Evolutionary conservation across 2,329 filamentous ascomycete genomes (phyloP), one percentile per base, ranked within the genome.

Genomic region (Dryadomyces quercus-mongolicae): DNA sequence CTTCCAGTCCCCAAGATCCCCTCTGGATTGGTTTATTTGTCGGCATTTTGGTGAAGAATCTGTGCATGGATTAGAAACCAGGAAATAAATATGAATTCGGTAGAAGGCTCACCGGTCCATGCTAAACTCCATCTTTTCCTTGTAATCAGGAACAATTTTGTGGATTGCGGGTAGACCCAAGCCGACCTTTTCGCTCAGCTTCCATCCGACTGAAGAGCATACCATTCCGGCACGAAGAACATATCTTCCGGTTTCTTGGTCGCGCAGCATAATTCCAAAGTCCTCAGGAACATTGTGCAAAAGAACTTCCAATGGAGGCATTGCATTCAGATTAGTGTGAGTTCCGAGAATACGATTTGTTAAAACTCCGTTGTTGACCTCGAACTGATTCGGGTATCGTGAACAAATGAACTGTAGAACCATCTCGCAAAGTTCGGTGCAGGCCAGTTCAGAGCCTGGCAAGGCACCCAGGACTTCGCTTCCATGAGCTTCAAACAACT

Each of bases 361-460:
- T 55, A 95, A 78, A 2, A 78, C 65, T 43, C 72, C 70, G 0
- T 88, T 64, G 3, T 72, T 71, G 18, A 67, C 54, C 22, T 48
- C 52, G 66, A 95, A 95, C 60, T 86, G 82, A 6, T 82, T 77
- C 0, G 89, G 88, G 62, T 94, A 94, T 3, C 88, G 76, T 3
- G 80, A 75, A 57, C 81, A 86, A n/a, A 92, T 68, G 60, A 92
- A 94, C 59, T 92, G 86, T 3, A 95, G 61, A 2, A 75, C 77
- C 81, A 92, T 90, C 66, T 95, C 89, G 88, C 93, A 91, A 6
- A 93, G 72, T 62, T 95, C 89, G 64, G 89, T 90, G 65, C 85
- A 88, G 0, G 83, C 88, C 0, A 93, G 71, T 61, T 93, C 86
- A 0, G 84, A 85, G 1, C 88, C 88, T 0, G 87, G 86, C 0